These are phyloP conservation scores for Plenodomus tracheiphilus DNA, from an alignment of 2,329 filamentous ascomycete genomes.

Conservation along the genomic window DNA sequence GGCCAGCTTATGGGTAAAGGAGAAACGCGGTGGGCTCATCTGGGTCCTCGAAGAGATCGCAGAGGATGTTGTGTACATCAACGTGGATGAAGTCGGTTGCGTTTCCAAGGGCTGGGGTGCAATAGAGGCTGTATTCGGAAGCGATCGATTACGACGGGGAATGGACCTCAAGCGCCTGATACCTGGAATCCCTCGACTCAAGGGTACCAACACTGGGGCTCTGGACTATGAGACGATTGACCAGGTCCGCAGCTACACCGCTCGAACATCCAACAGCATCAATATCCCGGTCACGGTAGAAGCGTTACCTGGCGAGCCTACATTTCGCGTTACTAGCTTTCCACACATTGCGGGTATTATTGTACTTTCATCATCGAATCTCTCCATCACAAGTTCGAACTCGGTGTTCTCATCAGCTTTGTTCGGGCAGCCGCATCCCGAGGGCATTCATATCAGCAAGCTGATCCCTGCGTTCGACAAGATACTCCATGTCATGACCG, in stretches of 20 bases:
- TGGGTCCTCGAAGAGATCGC: conserved; percentile 99
- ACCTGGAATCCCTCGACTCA: conserved; percentile 78
- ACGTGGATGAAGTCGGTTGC: conserved; percentile 75
- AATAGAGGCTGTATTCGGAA: conserved; percentile 84
- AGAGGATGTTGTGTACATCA: conserved; percentile 82
- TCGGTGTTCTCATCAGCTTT: conserved; percentile 90
- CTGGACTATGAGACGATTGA: conserved; percentile 77
- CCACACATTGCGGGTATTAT: conserved; percentile 97
- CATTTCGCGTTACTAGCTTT: conserved; percentile 87
- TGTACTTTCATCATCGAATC: conserved; percentile 76
- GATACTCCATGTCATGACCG: conserved; percentile 76
- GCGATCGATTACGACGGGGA: conserved; percentile 66
- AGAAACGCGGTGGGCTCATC: conserved; percentile 89
- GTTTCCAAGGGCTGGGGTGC: conserved; percentile 73
- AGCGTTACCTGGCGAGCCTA: conserved; percentile 67
- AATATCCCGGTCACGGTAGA: conserved; percentile 85
- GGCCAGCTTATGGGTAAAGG: conserved; percentile 97
- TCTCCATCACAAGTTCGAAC: conserved; percentile 89
- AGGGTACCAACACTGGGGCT: conserved; percentile 70
- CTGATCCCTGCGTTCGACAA: conserved; percentile 87
- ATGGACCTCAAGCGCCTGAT: conserved; percentile 78
- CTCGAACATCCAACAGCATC: conserved; percentile 73
- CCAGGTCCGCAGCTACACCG: conserved; percentile 79
- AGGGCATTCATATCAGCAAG: conserved; percentile 77
- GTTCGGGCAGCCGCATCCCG: conserved; percentile 84